A percentile compares a stretch with the other conserved stretches of the same genome.
phyloP scores from a whole-genome alignment of 768 basidiomycete genomes.

The Mycena maculata region DNA sequence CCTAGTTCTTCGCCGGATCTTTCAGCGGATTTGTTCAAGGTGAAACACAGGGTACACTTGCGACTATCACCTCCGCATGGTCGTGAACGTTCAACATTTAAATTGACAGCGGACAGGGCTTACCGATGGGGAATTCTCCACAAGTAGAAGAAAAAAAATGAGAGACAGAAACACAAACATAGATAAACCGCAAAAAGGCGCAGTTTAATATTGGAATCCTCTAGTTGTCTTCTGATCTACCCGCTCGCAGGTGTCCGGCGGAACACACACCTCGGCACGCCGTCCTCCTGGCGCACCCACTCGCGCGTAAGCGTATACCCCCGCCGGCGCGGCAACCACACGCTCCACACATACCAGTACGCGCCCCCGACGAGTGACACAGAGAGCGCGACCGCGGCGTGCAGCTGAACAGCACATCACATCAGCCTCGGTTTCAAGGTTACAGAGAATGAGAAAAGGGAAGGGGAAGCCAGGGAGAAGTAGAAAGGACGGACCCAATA shows the following conservation, averaged over 20 bases:
- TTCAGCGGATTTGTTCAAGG: too few relatives aligned
- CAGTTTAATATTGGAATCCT: too few relatives aligned
- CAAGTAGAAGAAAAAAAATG: too few relatives aligned
- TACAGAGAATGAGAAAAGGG: not conserved
- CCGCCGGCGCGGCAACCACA: constrained; percentile 59
- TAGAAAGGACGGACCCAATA: constrained; percentile 67
- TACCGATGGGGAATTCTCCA: too few relatives aligned
- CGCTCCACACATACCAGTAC: constrained; percentile 69
- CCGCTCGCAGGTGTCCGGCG: constrained; percentile 43
- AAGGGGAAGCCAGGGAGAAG: constrained; percentile 2
- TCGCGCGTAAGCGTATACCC: constrained; percentile 64
- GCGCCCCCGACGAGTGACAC: constrained; percentile 60
- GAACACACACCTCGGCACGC: constrained; percentile 67
- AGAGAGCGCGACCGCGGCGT: constrained; percentile 58
- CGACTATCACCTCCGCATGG: too few relatives aligned
- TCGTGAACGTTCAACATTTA: too few relatives aligned
- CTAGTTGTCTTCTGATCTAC: too few relatives aligned
- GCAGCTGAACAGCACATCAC: constrained; percentile 50
- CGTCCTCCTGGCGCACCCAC: constrained; percentile 65
- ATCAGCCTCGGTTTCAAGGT: not conserved
- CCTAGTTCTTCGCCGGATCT: too few relatives aligned
- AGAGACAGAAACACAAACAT: too few relatives aligned
- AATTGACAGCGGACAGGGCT: too few relatives aligned
- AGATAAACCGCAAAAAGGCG: too few relatives aligned
- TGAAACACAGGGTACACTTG: too few relatives aligned